Evolutionary conservation across 2,329 filamentous ascomycete genomes (phyloP), one percentile per base, ranked within the genome.

Genomic region (Fusarium gaditjirri): DNA sequence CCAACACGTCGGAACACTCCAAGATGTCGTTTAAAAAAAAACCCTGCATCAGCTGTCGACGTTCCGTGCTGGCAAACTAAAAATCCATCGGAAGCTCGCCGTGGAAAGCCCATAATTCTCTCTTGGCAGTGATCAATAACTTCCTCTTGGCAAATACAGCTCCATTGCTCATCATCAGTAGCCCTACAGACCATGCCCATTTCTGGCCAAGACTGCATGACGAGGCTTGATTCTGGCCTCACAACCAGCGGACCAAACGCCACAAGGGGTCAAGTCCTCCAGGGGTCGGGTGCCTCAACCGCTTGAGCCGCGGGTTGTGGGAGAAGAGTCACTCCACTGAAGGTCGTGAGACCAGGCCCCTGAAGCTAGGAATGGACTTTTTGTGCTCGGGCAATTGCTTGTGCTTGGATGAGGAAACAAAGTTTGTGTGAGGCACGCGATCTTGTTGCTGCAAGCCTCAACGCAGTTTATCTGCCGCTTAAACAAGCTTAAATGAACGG

Each of bases 401-500:
- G 14, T 38, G 33, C 27, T 23, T 12, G n/a, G 49, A 43, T n/a
- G 35, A 23, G 33, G 38, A 25, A 57, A 57, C 25, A 38, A 23
- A 13, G 36, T 56, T 56, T 56, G 38, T 19, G 47, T 17, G 36
- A 46, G 50, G 47, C 47, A 47, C 61, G 25, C 38, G 65, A 70
- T 52, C 54, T 49, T 19, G n/a, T 50, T 46, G 9, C 61, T 70
- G 44, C 55, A 72, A 50, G 44, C 42, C 39, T 41, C 35, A 16
- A 29, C 29, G 33, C 29, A 50, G 49, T n/a, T 19, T 52, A 46
- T n/a, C 41, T 72, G 33, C 52, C 52, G 56, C 44, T 38, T 21
- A 73, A 72, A 72, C 70, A 72, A 72, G 70, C 70, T 72, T 72
- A 72, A 73, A 53, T 67, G 31, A n/a, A n/a, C 10, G 57, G 50